Percentiles rank a stretch among this genome's conserved stretches.
Evolutionary conservation across 2,329 filamentous ascomycete genomes (phyloP).

Genomic region (Gnomoniopsis smithogilvyi): DNA sequence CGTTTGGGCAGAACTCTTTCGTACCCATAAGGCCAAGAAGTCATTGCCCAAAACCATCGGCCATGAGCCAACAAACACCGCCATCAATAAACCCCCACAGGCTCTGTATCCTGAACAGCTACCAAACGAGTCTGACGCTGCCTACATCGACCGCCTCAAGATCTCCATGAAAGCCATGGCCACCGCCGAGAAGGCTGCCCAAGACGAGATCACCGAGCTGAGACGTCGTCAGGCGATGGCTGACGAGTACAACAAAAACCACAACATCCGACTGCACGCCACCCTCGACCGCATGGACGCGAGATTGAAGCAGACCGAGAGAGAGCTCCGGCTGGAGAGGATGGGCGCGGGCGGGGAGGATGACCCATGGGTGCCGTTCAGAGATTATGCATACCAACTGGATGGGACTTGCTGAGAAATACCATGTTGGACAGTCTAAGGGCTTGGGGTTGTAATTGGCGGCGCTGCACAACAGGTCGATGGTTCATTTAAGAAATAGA

Average conservation of each 20-base stretch:
- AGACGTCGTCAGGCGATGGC: background rate
- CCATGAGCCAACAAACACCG: background rate
- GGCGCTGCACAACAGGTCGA: too few species aligned
- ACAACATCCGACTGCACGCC: background rate
- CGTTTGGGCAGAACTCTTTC: background rate
- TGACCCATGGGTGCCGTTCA: background rate
- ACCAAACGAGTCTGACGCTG: background rate
- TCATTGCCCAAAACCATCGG: background rate
- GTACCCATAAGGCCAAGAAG: background rate
- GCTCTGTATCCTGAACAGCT: background rate
- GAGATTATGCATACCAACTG: background rate
- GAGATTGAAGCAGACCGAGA: background rate
- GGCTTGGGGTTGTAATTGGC: too few species aligned
- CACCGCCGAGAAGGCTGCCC: too few species aligned
- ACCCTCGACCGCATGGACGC: background rate
- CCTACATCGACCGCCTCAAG: background rate
- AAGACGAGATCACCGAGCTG: background rate
- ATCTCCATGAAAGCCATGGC: background rate
- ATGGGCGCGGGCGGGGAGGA: background rate
- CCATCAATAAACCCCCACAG: background rate
- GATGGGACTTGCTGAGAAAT: too few species aligned
- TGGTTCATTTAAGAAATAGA: too few species aligned
- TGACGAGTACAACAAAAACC: background rate
- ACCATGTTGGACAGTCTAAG: too few species aligned
- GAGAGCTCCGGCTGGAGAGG: background rate